Evolutionary conservation across 1,284 basidiomycete genomes (phyloP), one percentile per base, ranked within the genome.

Genomic region (Microbotryum scabiosae): DNA sequence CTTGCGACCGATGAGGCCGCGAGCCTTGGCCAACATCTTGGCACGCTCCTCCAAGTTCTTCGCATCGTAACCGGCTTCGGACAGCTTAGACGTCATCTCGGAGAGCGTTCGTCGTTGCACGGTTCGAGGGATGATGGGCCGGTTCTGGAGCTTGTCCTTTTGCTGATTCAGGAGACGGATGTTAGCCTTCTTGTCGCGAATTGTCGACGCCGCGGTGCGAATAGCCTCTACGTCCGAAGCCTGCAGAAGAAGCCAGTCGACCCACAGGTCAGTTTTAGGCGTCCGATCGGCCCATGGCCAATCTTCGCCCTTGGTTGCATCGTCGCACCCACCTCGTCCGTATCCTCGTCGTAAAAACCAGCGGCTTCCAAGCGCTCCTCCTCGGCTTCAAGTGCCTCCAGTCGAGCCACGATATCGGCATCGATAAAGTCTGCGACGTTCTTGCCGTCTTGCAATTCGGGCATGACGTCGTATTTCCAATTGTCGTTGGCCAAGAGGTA

Each of bases 381-480:
- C 75, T 99, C 94, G 45, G 88, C 84, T 78, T 99, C 96, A 57
- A 99, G 84, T 12, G 91, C 94, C 74, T 97, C 94, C 61, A 99
- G 85, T 77, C 90, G 93, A 77, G 93, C 91, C 47, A 85, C 84
- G 69, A 99, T 98, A 73, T 99, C 96, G n/a, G 92, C 88, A 76
- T 98, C 96, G 76, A 98, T 88, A 71, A 99, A 98, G 81, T 99
- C 94, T 46, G 93, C 93, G 60, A 99, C 79, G 79, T 99, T 99
- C 83, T 97, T 97, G 78, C 94, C 96, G 69, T 97, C 84, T 84
- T 90, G 85, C 73, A 99, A 88, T 77, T 98, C 96, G 30, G 94
- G 96, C 26, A 98, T 88, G 69, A 84, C 82, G 74, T 99, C 94
- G 79, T 86, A 82, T 79, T 97, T 99, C 94, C 94, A 99, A 57